phyloP scores from a whole-genome alignment of 2,329 filamentous ascomycete species.

The Paracoccidioides lutzii region DNA sequence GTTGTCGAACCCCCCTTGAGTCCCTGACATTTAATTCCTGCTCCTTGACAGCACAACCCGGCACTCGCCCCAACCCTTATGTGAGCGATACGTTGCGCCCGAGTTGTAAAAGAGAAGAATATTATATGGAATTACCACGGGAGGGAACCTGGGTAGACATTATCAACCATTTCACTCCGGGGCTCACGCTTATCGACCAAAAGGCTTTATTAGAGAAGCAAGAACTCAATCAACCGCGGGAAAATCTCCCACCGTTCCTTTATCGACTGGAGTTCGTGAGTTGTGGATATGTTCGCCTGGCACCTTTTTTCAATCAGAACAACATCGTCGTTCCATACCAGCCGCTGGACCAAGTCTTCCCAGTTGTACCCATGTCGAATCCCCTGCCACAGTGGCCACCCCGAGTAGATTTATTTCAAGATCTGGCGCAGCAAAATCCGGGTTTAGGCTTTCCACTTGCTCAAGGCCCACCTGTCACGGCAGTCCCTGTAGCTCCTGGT shows the following conservation, averaged over 20 bases:
- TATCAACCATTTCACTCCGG: conserved; percentile 40
- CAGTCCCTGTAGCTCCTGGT: not conserved
- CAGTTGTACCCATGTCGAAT: not conserved
- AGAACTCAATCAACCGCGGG: not conserved
- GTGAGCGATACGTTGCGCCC: conserved; percentile 8
- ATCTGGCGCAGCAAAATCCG: not conserved
- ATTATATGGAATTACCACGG: conserved; percentile 26
- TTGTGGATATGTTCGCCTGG: conserved; percentile 46
- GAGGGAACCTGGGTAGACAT: conserved; percentile 39
- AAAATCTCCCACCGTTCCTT: conserved; percentile 22
- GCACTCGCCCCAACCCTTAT: conserved; percentile 2
- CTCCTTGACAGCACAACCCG: conserved; percentile 43
- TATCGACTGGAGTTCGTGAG: conserved; percentile 42
- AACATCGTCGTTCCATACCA: conserved; percentile 16
- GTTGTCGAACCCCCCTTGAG: conserved; percentile 37
- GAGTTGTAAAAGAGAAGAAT: conserved; percentile 11
- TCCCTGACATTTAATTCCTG: conserved; percentile 50
- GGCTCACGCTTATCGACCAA: conserved; percentile 26
- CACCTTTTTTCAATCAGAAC: conserved; percentile 26
- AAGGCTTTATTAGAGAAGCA: conserved; percentile 17
- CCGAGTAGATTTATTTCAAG: not conserved
- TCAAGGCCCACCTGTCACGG: not conserved
- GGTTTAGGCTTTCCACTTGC: not conserved
- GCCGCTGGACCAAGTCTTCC: not conserved
- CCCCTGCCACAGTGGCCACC: not conserved